Evolutionary conservation across 768 basidiomycete genomes (phyloP).

Genomic region (Lactarius vividus): DNA sequence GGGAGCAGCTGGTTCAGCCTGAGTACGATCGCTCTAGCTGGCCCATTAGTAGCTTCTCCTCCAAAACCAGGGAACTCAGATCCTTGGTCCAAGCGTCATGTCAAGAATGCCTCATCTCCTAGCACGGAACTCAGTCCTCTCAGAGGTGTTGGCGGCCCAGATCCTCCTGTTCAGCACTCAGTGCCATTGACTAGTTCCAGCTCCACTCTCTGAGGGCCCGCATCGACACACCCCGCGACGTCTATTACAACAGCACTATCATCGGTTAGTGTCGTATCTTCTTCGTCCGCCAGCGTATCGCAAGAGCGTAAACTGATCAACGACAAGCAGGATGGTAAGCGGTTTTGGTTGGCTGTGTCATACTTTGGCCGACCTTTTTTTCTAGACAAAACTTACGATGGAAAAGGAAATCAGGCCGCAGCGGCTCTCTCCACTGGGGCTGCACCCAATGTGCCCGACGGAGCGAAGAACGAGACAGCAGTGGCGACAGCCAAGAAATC

Average conservation of each 20-base stretch:
- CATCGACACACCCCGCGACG: background rate
- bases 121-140: too few species aligned
- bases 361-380: too few species aligned
- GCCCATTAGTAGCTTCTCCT: background rate
- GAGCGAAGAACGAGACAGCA: background rate
- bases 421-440: too few species aligned
- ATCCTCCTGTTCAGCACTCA: too few species aligned
- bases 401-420: too few species aligned
- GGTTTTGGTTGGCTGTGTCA: too few species aligned
- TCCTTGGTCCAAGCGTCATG: background rate
- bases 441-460: background rate
- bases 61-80: background rate
- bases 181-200: too few species aligned
- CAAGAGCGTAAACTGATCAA: too few species aligned
- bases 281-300: too few species aligned
- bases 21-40: background rate
- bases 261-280: constrained; percentile 2
- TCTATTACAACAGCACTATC: background rate
- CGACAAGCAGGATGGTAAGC: too few species aligned
- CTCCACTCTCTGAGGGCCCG: background rate
- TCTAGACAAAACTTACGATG: too few species aligned
- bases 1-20: background rate
- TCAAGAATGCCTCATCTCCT: background rate
- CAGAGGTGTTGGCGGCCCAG: too few species aligned
- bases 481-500: background rate